Base-by-base conservation (phyloP, 768 basidiomycete genomes). In the Naganishia vishniacii region DNA sequence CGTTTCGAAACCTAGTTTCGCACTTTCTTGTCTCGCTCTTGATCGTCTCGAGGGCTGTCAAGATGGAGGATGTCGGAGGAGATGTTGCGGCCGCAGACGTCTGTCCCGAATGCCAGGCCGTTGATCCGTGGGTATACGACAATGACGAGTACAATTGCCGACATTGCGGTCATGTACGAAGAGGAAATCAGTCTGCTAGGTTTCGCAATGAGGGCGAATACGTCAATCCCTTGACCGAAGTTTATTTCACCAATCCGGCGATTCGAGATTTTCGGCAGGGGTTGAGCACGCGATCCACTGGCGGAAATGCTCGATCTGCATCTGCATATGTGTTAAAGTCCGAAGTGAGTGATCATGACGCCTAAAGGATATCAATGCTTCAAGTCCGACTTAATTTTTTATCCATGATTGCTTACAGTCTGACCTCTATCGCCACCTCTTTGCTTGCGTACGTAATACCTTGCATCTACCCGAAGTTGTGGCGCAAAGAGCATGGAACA, bases 21-120 rank as follows among this genome's bases (percentile, higher is more conserved):
- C 7, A 20, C 3, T 1, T 40, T 20, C 23, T 9, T 40, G 53
- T 56, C 32, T 31, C 31, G 53, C 20, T 40, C 31, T 56, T 56
- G 53, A 56, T 56, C 23, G 12, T 41, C 53, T 56, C 53, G 53
- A 40, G 53, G 53, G 53, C 53, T 34, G 53, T 56, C 53, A 56
- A 34, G 34, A 56, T 56, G 53, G 31, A 9, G 18, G 34, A n/a
- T 12, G 49, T n/a, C 49, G 13, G 5, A 9, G 49, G 16, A 51
- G 49, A 6, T 40, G 42, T 5, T 5, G 42, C 11, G 13, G n/a
- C 7, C 9, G 42, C 11, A 6, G n/a, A 44, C n/a, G 31, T 56
- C 37, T 56, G 53, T 41, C 37, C 53, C 32, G 53, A 40, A 40
- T 56, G 53, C 53, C 34, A 56, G 13, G 53, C 53, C 20, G 32